phyloP scores from a whole-genome alignment of 495 filamentous ascomycete species.

The Lasiosphaeriaceae sp. region DNA sequence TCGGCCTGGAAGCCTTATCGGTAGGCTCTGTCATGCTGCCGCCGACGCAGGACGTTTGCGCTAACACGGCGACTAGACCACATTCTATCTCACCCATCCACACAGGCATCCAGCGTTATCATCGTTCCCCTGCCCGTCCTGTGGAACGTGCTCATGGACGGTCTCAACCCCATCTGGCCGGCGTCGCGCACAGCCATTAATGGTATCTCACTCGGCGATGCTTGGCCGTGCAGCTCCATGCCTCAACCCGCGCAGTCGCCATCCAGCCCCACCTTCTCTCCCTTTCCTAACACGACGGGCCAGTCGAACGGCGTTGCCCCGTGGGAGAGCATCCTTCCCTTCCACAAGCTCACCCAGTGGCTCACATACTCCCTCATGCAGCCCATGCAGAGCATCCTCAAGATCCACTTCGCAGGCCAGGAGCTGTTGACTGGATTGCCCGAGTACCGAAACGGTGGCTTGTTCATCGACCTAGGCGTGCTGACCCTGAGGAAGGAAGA shows the following conservation, averaged over 20 bases:
- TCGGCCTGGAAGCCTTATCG: constrained; percentile 91
- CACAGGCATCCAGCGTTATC: constrained; percentile 78
- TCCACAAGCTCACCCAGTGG: constrained; percentile 92
- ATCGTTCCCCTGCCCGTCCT: constrained; percentile 88
- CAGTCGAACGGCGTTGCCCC: constrained; percentile 48
- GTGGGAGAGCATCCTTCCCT: constrained; percentile 94
- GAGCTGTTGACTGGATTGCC: constrained; percentile 79
- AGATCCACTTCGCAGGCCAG: constrained; percentile 71
- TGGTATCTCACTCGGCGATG: constrained; percentile 85
- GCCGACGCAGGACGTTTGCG: not conserved
- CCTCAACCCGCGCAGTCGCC: constrained; percentile 60
- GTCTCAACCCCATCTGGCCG: constrained; percentile 86
- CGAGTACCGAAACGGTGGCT: constrained; percentile 83
- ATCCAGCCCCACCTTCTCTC: constrained; percentile 39
- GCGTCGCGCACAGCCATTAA: constrained; percentile 82
- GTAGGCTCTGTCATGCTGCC: constrained; percentile 43
- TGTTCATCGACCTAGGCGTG: constrained; percentile 79
- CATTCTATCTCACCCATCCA: constrained; percentile 84
- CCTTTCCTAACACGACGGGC: constrained; percentile 40
- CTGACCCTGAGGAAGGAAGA: constrained; percentile 68
- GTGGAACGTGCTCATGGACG: constrained; percentile 86
- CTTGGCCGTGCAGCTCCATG: constrained; percentile 86
- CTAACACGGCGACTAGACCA: constrained; percentile 58
- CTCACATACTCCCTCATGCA: constrained; percentile 86
- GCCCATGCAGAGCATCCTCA: constrained; percentile 74